phyloP scores from a whole-genome alignment of 371 early-diverging fungal species.

The Mucor circinelloides region DNA sequence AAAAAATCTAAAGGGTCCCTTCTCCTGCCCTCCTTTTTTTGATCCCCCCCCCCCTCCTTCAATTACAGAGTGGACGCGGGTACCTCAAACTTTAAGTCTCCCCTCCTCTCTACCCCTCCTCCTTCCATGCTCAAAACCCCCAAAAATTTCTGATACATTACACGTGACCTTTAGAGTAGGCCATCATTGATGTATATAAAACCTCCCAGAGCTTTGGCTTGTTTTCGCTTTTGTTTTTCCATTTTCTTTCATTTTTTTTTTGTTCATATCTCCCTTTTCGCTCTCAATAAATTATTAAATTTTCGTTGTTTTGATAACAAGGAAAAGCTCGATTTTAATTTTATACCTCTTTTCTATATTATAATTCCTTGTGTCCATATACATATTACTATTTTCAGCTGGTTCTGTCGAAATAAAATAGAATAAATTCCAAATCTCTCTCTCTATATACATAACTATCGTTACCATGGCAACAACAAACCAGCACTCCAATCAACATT shows the following conservation, averaged over 20 bases:
- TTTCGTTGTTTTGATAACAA: conserved; percentile 10
- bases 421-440: conserved; percentile 3
- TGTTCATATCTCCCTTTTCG: background rate
- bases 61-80: background rate
- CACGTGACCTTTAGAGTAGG: background rate
- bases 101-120: background rate
- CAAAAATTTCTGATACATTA: background rate
- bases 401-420: conserved; percentile 15
- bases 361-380: background rate
- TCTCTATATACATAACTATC: background rate
- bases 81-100: conserved; percentile 3
- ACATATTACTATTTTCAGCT: conserved; percentile 9
- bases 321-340: background rate
- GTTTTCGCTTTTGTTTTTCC: background rate
- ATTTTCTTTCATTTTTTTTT: background rate
- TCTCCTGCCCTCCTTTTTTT: background rate
- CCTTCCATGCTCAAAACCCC: background rate
- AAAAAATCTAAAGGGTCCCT: too few species aligned
- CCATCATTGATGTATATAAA: background rate
- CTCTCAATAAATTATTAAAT: background rate
- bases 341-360: background rate
- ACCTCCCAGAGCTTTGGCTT: background rate
- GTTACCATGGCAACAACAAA: background rate
- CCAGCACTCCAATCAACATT: background rate
- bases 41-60: background rate